Evolutionary conservation across 2,329 filamentous ascomycete species (phyloP).

Genomic region (Nannizzia gypsea): DNA sequence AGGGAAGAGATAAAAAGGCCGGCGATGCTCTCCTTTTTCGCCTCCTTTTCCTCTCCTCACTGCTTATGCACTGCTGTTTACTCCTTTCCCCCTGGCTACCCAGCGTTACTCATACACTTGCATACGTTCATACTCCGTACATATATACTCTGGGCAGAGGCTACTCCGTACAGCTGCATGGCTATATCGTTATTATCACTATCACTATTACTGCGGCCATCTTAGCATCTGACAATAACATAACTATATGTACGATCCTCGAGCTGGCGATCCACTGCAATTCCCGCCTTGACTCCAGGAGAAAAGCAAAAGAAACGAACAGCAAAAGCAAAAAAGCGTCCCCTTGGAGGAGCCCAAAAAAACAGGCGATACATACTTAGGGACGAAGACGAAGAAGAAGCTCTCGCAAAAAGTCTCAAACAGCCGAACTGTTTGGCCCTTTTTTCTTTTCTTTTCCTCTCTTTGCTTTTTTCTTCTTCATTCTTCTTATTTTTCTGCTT

Average conservation of each 20-base stretch:
- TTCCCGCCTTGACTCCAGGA: not conserved
- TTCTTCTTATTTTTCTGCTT: not conserved
- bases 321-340: no score
- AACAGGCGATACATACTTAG: no score
- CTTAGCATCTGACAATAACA: not conserved
- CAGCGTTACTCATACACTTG: no score
- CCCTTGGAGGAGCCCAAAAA: no score
- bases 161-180: no score
- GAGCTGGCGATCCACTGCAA: not conserved
- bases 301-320: no score
- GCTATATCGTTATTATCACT: not conserved
- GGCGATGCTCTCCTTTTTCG: not conserved
- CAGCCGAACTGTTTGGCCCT: not conserved
- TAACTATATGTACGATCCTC: not conserved
- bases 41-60: not conserved
- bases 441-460: not conserved
- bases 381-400: not conserved
- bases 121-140: no score
- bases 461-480: not conserved
- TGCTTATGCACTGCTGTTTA: no score
- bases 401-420: not conserved
- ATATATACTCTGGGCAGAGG: no score
- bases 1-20: slow-evolving; percentile 1
- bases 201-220: not conserved
- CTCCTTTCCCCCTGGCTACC: no score